Percentiles rank a stretch among this genome's conserved stretches.
phyloP scores from a whole-genome alignment of 257 asterid genomes.

The Solanum sejunctum region DNA sequence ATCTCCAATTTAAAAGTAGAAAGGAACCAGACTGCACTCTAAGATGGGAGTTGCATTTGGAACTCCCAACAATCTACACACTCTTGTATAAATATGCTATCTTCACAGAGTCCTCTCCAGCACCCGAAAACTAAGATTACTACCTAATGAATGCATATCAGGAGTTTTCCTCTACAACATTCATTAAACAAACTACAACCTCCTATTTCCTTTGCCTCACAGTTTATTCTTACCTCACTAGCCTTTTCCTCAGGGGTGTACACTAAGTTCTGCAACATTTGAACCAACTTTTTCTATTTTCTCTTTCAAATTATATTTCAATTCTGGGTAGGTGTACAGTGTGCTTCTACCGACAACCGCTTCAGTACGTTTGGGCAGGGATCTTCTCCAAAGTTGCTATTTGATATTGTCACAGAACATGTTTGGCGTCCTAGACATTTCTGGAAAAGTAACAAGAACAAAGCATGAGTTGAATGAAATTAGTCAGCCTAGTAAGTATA shows the following conservation, averaged over 20 bases:
- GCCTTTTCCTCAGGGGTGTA: neutral
- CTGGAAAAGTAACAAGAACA: conserved; percentile 25
- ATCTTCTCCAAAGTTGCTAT: conserved; percentile 71
- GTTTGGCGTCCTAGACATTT: conserved; percentile 59
- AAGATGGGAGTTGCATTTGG: conserved; percentile 13
- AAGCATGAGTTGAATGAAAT: neutral
- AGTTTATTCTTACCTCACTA: conserved; percentile 2
- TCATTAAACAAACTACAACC: conserved; percentile 11
- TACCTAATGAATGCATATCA: neutral
- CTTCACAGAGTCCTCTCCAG: conserved; percentile 10
- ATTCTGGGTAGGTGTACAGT: conserved; percentile 32
- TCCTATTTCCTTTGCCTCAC: neutral
- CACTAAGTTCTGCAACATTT: neutral
- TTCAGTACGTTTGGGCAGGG: conserved; percentile 79
- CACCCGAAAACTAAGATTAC: conserved; percentile 2
- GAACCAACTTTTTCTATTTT: neutral
- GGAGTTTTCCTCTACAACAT: neutral
- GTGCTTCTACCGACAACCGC: conserved; percentile 78
- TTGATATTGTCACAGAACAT: conserved; percentile 66
- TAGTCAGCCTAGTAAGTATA: neutral
- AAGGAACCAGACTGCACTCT: conserved; percentile 23
- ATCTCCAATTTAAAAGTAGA: conserved; percentile 43
- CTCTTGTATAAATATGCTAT: conserved; percentile 12
- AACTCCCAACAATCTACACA: conserved; percentile 20
- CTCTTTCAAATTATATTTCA: too few species aligned